A percentile compares a stretch with the other conserved stretches of the same genome.
These are phyloP conservation scores for Ogataea pignaliae DNA, from an alignment of 805 yeast species.

Conservation along the genomic window DNA sequence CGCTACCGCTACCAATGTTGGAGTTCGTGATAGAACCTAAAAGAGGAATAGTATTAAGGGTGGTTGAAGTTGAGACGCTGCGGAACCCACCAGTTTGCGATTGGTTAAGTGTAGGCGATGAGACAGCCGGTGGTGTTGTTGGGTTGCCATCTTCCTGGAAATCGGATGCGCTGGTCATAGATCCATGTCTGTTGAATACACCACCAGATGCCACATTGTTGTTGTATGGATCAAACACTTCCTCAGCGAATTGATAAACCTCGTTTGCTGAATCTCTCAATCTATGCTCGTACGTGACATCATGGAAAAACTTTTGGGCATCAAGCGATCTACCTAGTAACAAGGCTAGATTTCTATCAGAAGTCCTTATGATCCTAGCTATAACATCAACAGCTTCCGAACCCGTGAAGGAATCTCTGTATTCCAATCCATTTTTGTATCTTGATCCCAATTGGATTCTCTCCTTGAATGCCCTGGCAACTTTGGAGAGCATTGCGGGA, in stretches of 20 bases:
- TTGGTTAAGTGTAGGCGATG: conserved; percentile 13
- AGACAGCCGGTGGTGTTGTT: conserved; percentile 10
- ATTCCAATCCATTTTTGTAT: conserved; percentile 85
- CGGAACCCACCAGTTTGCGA: too few relatives aligned
- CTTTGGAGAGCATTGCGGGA: conserved; percentile 85
- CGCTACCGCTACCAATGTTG: neutral
- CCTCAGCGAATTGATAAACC: conserved; percentile 76
- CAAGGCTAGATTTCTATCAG: conserved; percentile 86
- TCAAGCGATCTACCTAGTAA: conserved; percentile 87
- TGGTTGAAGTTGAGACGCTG: too few relatives aligned
- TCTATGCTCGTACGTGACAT: conserved; percentile 91
- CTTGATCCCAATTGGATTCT: conserved; percentile 67
- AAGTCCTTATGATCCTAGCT: conserved; percentile 78
- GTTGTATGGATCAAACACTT: conserved; percentile 31
- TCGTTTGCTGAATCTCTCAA: conserved; percentile 84
- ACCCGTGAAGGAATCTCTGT: conserved; percentile 92
- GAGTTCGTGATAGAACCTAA: neutral
- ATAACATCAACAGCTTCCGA: conserved; percentile 90
- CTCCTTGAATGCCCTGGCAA: conserved; percentile 73
- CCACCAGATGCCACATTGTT: conserved; percentile 6
- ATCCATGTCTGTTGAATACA: conserved; percentile 22
- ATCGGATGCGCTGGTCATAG: conserved; percentile 22
- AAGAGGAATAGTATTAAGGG: neutral
- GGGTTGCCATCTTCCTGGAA: conserved; percentile 13
- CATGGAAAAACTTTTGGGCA: conserved; percentile 91